A percentile compares a stretch with the other conserved stretches of the same genome.
Conservation (phyloP, 23 red algal species). For the Pyropia yezoensis region DNA sequence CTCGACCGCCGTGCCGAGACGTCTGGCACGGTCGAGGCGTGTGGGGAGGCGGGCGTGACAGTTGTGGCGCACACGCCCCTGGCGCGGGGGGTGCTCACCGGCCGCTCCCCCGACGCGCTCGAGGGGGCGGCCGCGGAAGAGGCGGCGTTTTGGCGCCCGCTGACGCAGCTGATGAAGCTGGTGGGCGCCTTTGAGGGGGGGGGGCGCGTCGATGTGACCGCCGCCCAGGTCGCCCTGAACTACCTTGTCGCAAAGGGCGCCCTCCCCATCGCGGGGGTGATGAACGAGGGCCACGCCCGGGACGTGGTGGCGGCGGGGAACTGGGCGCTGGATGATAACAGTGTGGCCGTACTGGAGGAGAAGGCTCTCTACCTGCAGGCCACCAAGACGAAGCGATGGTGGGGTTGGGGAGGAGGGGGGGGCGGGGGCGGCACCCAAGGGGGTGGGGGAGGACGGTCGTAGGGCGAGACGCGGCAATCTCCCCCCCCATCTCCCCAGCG, state of each 20-base stretch:
- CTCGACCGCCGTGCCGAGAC: constrained; percentile 18
- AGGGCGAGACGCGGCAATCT: too few relatives aligned
- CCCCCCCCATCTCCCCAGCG: too few relatives aligned
- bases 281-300: not conserved
- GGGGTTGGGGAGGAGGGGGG: not conserved
- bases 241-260: constrained; percentile 21
- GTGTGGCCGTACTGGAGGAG: constrained; percentile 10
- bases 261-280: not conserved
- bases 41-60: constrained; percentile 2
- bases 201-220: not conserved
- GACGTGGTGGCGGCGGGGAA: constrained; percentile 3
- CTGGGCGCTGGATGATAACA: not conserved
- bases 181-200: constrained; percentile 1
- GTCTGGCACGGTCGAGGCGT: constrained; percentile 5
- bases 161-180: constrained; percentile 8
- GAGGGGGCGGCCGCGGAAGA: not conserved
- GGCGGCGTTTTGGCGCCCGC: not conserved
- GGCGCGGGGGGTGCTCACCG: constrained; percentile 45
- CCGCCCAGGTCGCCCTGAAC: constrained; percentile 29
- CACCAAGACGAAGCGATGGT: not conserved
- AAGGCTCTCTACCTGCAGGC: not conserved
- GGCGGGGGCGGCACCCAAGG: too few relatives aligned
- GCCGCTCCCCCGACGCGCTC: constrained; percentile 7
- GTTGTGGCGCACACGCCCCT: constrained; percentile 41
- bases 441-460: too few relatives aligned